Base-by-base conservation (phyloP, 208 protist genomes). In the Leishmania major region DNA sequence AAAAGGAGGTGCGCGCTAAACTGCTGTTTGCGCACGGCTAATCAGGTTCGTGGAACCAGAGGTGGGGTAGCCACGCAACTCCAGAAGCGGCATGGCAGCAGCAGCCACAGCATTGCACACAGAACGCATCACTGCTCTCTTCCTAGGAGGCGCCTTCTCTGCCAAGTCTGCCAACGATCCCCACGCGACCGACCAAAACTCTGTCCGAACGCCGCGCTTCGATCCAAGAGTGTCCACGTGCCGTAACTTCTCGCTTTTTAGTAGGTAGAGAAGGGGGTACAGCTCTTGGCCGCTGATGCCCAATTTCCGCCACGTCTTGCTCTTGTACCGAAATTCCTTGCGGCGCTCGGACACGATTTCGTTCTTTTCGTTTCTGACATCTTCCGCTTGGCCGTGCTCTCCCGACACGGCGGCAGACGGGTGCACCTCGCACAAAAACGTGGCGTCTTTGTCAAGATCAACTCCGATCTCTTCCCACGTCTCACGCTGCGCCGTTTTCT, bases 391-490 rank as follows among this genome's bases (percentile, higher is more conserved):
- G n/a, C 7, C 47, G 3, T 75, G 25, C 25, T 35, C 47, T 4
- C 45, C 47, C 47, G 10, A 6, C 10, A 28, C 45, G 7, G 45
- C 31, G 28, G 13, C 15, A 28, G 19, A 25, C 25, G 37, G 89
- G 6, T 78, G n/a, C 22, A 91, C 71, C 71, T 89, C 86, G 4
- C 77, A 55, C 45, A 91, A 13, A 49, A 90, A 87, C 7, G 17
- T 74, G 10, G 86, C 79, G 3, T 64, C 10, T n/a, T 62, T 72
- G 0, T 77, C 64, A 7, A 87, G 69, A 3, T 78, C n/a, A 1
- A 93, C 47, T 2, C 88, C 88, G 31, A 91, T 85, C 60, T 93
- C 90, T 77, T 93, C 90, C 77, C 81, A 82, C 31, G 88, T 37
- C 69, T 93, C 90, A 6, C 90, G 86, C 37, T 67, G 60, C 35